Evolutionary conservation across 2,329 filamentous ascomycete species (phyloP).

Genomic region (Lasiodiplodia gonubiensis): DNA sequence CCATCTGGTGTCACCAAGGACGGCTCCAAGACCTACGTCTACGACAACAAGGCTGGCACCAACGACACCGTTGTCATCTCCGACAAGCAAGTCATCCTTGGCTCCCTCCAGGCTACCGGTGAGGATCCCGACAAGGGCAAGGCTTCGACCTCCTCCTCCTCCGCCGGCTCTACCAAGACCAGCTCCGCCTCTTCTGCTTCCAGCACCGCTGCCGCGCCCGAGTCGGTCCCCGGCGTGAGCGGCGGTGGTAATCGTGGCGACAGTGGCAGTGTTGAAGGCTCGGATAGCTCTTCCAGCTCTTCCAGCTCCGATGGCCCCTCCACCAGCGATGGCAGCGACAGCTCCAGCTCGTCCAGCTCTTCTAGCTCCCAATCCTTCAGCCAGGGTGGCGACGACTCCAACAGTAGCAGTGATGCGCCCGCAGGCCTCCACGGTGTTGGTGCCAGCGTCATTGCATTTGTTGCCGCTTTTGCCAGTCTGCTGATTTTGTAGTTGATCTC

Average conservation of each 20-base stretch:
- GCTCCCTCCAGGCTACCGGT: constrained; percentile 81
- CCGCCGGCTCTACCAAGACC: constrained; percentile 35
- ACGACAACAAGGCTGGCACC: constrained; percentile 67
- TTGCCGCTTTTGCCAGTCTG: constrained; percentile 41
- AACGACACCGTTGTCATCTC: constrained; percentile 80
- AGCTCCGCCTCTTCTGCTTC: constrained; percentile 29
- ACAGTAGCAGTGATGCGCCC: constrained; percentile 38
- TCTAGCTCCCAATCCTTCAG: constrained; percentile 32
- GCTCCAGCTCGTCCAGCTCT: constrained; percentile 33
- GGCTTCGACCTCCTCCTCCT: constrained; percentile 33
- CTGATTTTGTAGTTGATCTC: constrained; percentile 35
- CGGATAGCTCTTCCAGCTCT: constrained; percentile 30
- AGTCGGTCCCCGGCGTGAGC: constrained; percentile 63
- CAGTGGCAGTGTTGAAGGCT: constrained; percentile 24
- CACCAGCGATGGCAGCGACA: constrained; percentile 33
- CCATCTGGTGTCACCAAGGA: constrained; percentile 70
- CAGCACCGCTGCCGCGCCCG: constrained; percentile 35
- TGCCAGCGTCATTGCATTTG: constrained; percentile 43
- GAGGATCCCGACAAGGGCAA: constrained; percentile 50
- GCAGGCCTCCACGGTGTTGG: constrained; percentile 34
- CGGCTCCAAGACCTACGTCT: constrained; percentile 72
- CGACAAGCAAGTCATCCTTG: constrained; percentile 75
- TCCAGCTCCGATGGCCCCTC: constrained; percentile 32
- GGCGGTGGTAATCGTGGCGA: constrained; percentile 55
- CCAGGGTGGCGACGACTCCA: constrained; percentile 29